Evolutionary conservation across 2,329 filamentous ascomycete species (phyloP), one percentile per base, ranked within the genome.

Genomic region (Cordyceps tenuipes): DNA sequence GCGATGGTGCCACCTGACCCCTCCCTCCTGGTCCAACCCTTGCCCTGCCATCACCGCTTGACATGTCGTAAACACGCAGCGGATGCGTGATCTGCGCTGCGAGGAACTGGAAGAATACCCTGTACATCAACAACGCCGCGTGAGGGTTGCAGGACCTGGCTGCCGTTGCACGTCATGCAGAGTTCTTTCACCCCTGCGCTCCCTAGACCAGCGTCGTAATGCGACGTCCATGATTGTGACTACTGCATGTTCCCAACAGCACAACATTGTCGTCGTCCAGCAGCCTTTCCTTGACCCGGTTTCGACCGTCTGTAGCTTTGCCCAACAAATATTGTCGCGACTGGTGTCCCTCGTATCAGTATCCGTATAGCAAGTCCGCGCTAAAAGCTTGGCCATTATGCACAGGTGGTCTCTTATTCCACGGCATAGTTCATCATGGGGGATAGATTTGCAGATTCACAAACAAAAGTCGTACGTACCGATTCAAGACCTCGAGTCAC

Each of bases 241-340:
- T 10, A n/a, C 26, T n/a, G 19, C 53, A 36, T 36, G 53, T 26
- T 12, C 41, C 58, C 21, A 60, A 23, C 23, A 50, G 29, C 23
- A 60, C 44, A 21, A 48, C 31, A 17, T 49, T 34, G 10, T 54
- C 31, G 15, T 31, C 10, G 17, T 50, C 57, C 15, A 60, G 15
- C 7, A 49, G 23, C 41, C 34, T 31, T 23, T 60, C 51, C 46
- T 60, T 34, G 6, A 50, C n/a, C 34, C 12, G 15, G 36, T 50
- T 50, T 60, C 58, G 58, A 6, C 58, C 51, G 44, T 46, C 19
- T 21, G 58, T 60, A 13, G 36, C 51, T 21, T 50, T 43, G 2
- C 51, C 52, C 13, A 56, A 26, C 2, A 51, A 50, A 34, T n/a
- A 59, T 53, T 13, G 57, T 49, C 7, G 31, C 49, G 13, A 47